These are phyloP conservation scores for Lodderomyces beijingensis DNA, from an alignment of 1,139 yeast genomes.

Conservation along the genomic window DNA sequence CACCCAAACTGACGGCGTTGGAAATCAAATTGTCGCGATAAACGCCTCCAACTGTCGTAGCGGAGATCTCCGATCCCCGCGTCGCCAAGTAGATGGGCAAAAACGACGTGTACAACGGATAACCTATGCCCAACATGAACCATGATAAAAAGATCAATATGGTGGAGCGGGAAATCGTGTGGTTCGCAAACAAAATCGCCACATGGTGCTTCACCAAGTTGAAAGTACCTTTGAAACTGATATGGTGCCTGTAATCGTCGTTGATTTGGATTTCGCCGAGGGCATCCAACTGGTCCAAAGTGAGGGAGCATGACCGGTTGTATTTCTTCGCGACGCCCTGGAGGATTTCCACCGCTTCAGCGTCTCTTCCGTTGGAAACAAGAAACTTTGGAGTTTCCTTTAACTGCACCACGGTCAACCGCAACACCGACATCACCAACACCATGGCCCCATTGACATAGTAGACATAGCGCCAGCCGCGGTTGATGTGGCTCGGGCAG, in stretches of 20 bases:
- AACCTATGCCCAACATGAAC: constrained; percentile 49
- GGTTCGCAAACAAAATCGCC: constrained; percentile 33
- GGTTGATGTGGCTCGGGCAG: constrained; percentile 29
- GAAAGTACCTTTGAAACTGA: constrained; percentile 15
- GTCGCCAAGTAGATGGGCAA: constrained; percentile 44
- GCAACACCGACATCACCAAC: constrained; percentile 22
- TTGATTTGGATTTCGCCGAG: constrained; percentile 24
- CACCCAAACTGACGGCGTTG: constrained; percentile 48
- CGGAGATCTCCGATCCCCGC: constrained; percentile 43
- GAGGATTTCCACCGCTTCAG: constrained; percentile 28
- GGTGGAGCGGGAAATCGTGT: constrained; percentile 36
- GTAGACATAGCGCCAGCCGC: constrained; percentile 37
- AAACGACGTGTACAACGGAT: constrained; percentile 49
- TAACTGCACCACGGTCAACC: constrained; percentile 23
- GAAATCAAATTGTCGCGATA: constrained; percentile 53
- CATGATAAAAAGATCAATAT: constrained; percentile 41
- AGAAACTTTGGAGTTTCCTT: constrained; percentile 36
- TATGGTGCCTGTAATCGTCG: constrained; percentile 16
- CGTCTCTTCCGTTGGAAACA: constrained; percentile 30
- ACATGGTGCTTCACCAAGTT: constrained; percentile 21
- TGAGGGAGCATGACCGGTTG: constrained; percentile 25
- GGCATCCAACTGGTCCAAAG: constrained; percentile 23
- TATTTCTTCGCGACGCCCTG: constrained; percentile 26
- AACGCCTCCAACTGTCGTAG: constrained; percentile 28
- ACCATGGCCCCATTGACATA: constrained; percentile 31